Evolutionary conservation across 2,329 filamentous ascomycete genomes (phyloP).

Genomic region (Colletotrichum orchidophilum): DNA sequence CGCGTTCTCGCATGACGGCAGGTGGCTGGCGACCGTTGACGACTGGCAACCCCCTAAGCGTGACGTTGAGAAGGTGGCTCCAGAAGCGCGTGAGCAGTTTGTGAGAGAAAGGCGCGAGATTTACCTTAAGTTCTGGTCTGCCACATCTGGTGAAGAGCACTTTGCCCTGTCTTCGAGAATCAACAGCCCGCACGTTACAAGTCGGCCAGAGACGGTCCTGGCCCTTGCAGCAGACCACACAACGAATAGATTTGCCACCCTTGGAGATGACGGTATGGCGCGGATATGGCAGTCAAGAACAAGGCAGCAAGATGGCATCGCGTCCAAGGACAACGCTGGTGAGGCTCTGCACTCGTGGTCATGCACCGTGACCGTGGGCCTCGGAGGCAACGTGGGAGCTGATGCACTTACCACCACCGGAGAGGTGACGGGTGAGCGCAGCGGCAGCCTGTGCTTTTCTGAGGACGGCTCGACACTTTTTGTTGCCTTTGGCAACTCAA

Average conservation of each 20-base stretch:
- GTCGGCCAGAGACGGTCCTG: constrained; percentile 68
- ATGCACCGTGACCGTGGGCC: constrained; percentile 56
- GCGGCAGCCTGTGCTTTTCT: constrained; percentile 79
- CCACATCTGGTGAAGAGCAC: constrained; percentile 63
- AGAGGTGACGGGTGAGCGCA: constrained; percentile 47
- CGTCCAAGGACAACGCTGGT: constrained; percentile 66
- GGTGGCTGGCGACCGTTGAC: constrained; percentile 92
- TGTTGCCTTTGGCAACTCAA: constrained; percentile 64
- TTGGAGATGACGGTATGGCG: constrained; percentile 82
- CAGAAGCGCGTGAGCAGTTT: constrained; percentile 53
- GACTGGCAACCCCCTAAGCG: constrained; percentile 82
- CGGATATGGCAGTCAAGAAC: constrained; percentile 84
- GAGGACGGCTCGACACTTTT: constrained; percentile 87
- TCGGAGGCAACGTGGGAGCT: constrained; percentile 43
- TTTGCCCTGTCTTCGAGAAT: constrained; percentile 86
- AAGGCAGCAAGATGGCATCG: constrained; percentile 73
- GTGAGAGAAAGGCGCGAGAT: constrained; percentile 71
- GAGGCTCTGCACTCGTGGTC: constrained; percentile 78
- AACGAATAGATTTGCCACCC: constrained; percentile 79
- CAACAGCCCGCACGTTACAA: constrained; percentile 79
- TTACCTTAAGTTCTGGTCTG: constrained; percentile 89
- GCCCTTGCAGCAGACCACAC: constrained; percentile 77
- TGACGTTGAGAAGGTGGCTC: constrained; percentile 66
- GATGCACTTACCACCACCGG: constrained; percentile 42
- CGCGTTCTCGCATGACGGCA: constrained; percentile 80